Conservation (phyloP, 208 protist genomes). For the Leishmania lainsoni region DNA sequence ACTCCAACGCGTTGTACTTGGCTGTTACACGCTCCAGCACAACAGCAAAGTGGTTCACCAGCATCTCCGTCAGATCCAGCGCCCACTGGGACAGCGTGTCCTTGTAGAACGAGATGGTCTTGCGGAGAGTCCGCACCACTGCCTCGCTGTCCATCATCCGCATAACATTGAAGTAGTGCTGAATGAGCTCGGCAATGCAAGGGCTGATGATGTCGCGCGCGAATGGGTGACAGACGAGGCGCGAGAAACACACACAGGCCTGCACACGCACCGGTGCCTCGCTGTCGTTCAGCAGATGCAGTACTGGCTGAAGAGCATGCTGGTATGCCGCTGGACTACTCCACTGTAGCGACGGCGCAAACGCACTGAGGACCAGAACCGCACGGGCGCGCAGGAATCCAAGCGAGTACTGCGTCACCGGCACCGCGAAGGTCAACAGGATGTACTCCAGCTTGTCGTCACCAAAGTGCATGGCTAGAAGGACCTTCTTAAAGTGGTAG, state of each 20-base stretch:
- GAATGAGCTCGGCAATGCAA: conserved; percentile 86
- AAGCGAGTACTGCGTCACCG: conserved; percentile 63
- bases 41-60: conserved; percentile 78
- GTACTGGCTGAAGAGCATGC: conserved; percentile 51
- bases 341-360: conserved; percentile 71
- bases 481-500: conserved; percentile 71
- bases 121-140: conserved; percentile 87
- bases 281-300: conserved; percentile 81
- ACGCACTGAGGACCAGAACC: conserved; percentile 74
- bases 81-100: conserved; percentile 89
- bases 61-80: conserved; percentile 76
- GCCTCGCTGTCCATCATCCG: conserved; percentile 90
- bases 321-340: conserved; percentile 65
- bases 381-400: conserved; percentile 87
- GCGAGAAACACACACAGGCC: conserved; percentile 83
- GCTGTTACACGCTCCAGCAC: conserved; percentile 56
- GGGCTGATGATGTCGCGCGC: conserved; percentile 79
- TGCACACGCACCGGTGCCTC: conserved; percentile 89
- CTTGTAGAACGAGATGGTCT: conserved; percentile 86
- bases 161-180: conserved; percentile 92
- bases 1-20: conserved; percentile 56
- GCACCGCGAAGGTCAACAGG: conserved; percentile 72
- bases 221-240: conserved; percentile 72
- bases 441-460: conserved; percentile 87
- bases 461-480: conserved; percentile 52